Base-by-base conservation (phyloP, 2,329 filamentous ascomycete species). In the Cylindrodendrum hubeiense region DNA sequence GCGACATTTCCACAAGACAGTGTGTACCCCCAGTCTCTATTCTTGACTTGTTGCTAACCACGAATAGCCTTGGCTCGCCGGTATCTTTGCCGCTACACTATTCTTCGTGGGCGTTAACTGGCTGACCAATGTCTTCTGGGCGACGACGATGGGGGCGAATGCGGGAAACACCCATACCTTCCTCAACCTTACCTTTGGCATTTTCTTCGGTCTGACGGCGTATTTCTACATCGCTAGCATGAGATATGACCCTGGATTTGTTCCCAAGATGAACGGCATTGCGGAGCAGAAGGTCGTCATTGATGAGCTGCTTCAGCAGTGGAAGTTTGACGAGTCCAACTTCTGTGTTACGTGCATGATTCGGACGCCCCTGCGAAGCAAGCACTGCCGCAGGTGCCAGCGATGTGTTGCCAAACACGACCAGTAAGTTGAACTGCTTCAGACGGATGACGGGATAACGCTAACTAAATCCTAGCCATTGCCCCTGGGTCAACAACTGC, bases 321-420 rank as follows among this genome's bases (percentile, higher is more conserved):
- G 94, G 90, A 96, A 94, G 75, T 99, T 95, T 78, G 95, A 99
- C 76, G 95, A 98, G 77, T 85, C 91, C 66, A 95, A 97, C 78
- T 99, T 98, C 76, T 99, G 96, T 79, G 91, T 97, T 28, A 89
- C 89, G 51, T 99, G 96, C 82, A 97, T 98, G 95, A 93, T 97
- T 72, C 89, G 95, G 58, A 95, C 93, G 71, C 96, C 96, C 4
- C 82, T 99, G 66, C 89, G 96, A 70, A 97, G 95, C 82, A 99
- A 98, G 84, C 96, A 99, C 81, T 99, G 96, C 82, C 92, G 91
- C 76, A 88, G 93, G 66, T 99, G 96, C 78, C 90, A 92, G 74
- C 92, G 95, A 69, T 99, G 96, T 78, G 93, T 99, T 58, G 94
- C 95, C 59, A 97, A 97, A 80, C 94, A 97, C 81, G 96, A 99